Evolutionary conservation across 768 basidiomycete genomes (phyloP), one percentile per base, ranked within the genome.

Genomic region (Tubosaeta brunneosetosa): DNA sequence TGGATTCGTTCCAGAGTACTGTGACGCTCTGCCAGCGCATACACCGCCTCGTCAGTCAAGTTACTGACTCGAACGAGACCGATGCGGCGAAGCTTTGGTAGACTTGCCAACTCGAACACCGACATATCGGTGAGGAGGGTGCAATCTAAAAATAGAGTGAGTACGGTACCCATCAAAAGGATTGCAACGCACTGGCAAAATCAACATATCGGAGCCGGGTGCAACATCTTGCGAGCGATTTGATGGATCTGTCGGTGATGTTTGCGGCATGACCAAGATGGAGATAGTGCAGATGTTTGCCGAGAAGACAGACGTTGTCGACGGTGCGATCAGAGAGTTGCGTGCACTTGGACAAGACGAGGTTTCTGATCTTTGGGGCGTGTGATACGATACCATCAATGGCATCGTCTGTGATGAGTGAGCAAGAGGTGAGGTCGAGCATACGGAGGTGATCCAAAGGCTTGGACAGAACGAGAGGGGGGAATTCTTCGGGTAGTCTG

Each of bases 131-230:
- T 95, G 44, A 99, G 74, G 34, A 83, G 77, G 4, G 81, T 73
- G 62, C 95, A 98, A 71, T 92, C 91, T 94, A 65, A 48, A 45
- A 51, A 26, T 17, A 22, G 43, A 50, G 61, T 53, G 51, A 58
- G 37, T 29, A 49, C 47, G 63, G 12, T 26, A 29, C 3, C 32
- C 26, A 37, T 26, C 4, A 43, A 40, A 47, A 11, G 12, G 25
- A 13, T 43, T 25, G 46, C 12, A 8, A 80, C 90, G 64, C 54
- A 94, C 94, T 94, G 6, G 97, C 97, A 56, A 99, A 86, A 70
- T 99, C 97, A 59, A 99, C 85, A 66, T 98, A 99, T 61, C 97
- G 78, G 58, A 99, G 70, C 29, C 95, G 79, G 1, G 90, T 93
- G 70, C 97, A 99, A 33, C 82, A 79, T 40, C 91, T 77, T 11